A percentile compares a stretch with the other conserved stretches of the same genome.
phyloP scores from a whole-genome alignment of 179 eudicot species.

The Monotropa hypopitys region DNA sequence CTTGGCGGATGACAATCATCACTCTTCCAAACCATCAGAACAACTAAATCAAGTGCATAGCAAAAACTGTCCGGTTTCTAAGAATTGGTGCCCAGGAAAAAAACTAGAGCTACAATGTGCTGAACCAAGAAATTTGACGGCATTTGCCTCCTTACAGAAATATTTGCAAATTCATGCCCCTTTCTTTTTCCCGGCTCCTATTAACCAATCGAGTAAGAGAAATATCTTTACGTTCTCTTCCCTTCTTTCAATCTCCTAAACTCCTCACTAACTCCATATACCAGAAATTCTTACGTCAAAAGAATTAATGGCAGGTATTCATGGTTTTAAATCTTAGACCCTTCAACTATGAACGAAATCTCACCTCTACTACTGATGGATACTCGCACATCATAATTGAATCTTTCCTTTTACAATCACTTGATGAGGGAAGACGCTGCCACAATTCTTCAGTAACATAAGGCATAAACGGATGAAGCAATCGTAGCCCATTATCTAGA shows the following conservation, averaged over 20 bases:
- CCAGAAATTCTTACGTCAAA: neutral
- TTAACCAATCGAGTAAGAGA: neutral
- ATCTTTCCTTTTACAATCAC: conserved; percentile 39
- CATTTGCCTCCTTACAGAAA: neutral
- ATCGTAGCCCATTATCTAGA: conserved; percentile 68
- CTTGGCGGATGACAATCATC: neutral
- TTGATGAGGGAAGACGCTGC: conserved; percentile 81
- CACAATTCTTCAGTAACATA: conserved; percentile 88
- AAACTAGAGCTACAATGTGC: neutral
- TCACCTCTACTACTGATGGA: conserved; percentile 58
- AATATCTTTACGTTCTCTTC: neutral
- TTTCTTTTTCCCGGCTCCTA: neutral
- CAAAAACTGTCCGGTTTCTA: neutral
- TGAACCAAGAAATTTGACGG: neutral
- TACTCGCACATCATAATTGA: conserved; percentile 71
- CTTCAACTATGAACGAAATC: neutral
- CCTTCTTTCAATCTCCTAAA: neutral
- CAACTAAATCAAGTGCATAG: neutral
- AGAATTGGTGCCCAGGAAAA: neutral
- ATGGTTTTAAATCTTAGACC: neutral
- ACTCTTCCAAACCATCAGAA: neutral
- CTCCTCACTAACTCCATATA: neutral
- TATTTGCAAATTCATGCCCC: no score
- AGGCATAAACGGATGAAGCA: conserved; percentile 94
- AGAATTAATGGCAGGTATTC: neutral